Conservation (phyloP, 2,329 filamentous ascomycete genomes). For the Apiospora malaysiana region DNA sequence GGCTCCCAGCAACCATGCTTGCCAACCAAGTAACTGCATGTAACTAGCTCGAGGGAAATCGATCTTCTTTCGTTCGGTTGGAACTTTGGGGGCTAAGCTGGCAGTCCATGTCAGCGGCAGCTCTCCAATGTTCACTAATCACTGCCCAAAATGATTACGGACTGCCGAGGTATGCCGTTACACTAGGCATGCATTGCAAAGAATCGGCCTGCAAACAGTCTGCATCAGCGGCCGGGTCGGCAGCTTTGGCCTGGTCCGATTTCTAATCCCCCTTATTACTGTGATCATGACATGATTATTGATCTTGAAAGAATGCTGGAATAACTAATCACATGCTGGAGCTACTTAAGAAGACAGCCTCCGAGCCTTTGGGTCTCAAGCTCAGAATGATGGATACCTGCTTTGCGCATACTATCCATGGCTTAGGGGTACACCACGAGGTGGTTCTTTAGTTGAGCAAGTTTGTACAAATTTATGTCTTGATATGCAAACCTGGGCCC, state of each 20-base stretch:
- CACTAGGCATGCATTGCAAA: conserved; percentile 6
- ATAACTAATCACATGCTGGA: not conserved
- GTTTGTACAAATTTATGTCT: not conserved
- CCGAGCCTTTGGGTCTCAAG: too few species aligned
- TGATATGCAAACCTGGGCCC: not conserved
- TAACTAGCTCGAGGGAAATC: not conserved
- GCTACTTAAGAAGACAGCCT: not conserved
- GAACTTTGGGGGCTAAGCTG: not conserved
- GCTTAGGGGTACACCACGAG: not conserved
- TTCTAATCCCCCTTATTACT: conserved; percentile 24
- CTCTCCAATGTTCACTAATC: conserved; percentile 4
- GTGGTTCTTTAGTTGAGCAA: not conserved
- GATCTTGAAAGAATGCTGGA: not conserved
- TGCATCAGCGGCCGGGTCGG: not conserved
- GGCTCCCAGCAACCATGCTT: not conserved
- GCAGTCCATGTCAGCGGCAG: not conserved
- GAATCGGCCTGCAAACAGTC: not conserved
- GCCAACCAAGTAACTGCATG: too few species aligned
- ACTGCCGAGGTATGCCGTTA: not conserved
- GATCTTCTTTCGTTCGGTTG: not conserved
- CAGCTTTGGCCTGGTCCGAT: conserved; percentile 14
- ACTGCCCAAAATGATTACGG: not conserved
- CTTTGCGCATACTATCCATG: not conserved
- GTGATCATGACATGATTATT: not conserved
- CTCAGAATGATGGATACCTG: not conserved